Evolutionary conservation across 176 grass and related monocot genomes (phyloP), one percentile per base, ranked within the genome.

Genomic region (Elymus sibiricus): DNA sequence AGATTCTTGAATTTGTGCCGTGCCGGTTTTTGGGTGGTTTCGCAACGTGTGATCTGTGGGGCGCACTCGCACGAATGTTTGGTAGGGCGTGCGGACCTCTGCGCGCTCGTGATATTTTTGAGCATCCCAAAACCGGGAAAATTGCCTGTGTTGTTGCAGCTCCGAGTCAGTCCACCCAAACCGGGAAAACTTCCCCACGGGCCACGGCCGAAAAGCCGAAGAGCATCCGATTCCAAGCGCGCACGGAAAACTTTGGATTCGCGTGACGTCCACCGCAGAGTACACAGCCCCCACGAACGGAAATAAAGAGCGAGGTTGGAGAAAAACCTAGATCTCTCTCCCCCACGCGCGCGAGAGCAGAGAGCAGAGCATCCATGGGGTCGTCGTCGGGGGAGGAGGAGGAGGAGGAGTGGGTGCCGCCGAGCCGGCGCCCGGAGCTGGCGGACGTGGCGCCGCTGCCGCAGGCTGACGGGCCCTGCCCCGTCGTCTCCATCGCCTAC

Each of bases 401-500:
- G 37, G 83, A 72, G 4, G 29, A 39, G 40, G 64, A 82, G 15
- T 83, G 91, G 79, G 42, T 95, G 27, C 93, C 86, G 5, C 91
- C 92, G 21, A 68, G 80, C 70, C 49, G 69, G 39, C 83, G 95
- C 16, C 89, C 91, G 44, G 95, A 93, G 67, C 87, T 94, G 87
- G 88, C 87, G 43, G 95, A 95, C 65, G 93, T 98, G 76, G 56
- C 28, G 35, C 93, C 95, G 39, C 27, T 98, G 64, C 83, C 87
- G 15, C 93, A 98, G 87, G 93, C 89, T 74, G 95, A 98, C 9
- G 91, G 93, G 9, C 91, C 93, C 53, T 71, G 84, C 80, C 93
- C 95, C 11, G 89, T 95, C 4, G 93, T 92, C 11, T 12, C 91
- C 70, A 98, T 98, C 35, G 87, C 89, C 38, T 98, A 98, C 83